A percentile compares a stretch with the other conserved stretches of the same genome.
Evolutionary conservation across 345 rosid species (phyloP).

Genomic region (Boechera divaricarpa): DNA sequence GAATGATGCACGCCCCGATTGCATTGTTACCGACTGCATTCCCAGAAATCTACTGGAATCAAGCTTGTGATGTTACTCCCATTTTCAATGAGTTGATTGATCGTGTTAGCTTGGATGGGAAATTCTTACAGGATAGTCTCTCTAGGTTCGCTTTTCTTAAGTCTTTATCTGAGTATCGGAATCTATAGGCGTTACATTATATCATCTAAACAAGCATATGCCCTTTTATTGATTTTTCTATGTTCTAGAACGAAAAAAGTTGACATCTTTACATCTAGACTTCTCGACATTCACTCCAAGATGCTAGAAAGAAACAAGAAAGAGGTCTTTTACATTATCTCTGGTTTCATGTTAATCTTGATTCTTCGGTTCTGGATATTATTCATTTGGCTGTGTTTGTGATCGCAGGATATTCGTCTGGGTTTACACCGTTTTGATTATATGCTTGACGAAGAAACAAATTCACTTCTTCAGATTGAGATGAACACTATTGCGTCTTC

Average conservation of each 20-base stretch:
- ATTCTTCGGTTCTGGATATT: not conserved
- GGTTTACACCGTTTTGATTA: constrained; percentile 99
- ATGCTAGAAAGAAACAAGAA: constrained; percentile 82
- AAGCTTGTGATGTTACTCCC: constrained; percentile 91
- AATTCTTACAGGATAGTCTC: constrained; percentile 78
- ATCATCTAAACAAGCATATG: not conserved
- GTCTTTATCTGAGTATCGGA: not conserved
- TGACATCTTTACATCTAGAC: constrained; percentile 90
- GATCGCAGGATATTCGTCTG: constrained; percentile 78
- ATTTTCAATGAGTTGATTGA: constrained; percentile 92
- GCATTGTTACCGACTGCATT: constrained; percentile 75
- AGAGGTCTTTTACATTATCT: constrained; percentile 56
- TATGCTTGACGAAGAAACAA: constrained; percentile 95
- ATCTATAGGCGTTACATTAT: constrained; percentile 12
- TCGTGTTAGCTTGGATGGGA: constrained; percentile 94
- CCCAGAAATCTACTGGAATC: constrained; percentile 72
- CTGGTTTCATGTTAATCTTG: not conserved
- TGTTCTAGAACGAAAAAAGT: constrained; percentile 79
- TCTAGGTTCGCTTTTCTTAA: constrained; percentile 58
- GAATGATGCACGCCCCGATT: constrained; percentile 89
- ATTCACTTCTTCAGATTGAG: constrained; percentile 91
- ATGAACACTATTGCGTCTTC: constrained; percentile 88
- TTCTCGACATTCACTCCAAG: constrained; percentile 91
- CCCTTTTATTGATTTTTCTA: constrained; percentile 28
- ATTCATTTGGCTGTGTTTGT: constrained; percentile 24